Evolutionary conservation across 2,329 filamentous ascomycete genomes (phyloP).

Genomic region (Hypoxylon rubiginosum): DNA sequence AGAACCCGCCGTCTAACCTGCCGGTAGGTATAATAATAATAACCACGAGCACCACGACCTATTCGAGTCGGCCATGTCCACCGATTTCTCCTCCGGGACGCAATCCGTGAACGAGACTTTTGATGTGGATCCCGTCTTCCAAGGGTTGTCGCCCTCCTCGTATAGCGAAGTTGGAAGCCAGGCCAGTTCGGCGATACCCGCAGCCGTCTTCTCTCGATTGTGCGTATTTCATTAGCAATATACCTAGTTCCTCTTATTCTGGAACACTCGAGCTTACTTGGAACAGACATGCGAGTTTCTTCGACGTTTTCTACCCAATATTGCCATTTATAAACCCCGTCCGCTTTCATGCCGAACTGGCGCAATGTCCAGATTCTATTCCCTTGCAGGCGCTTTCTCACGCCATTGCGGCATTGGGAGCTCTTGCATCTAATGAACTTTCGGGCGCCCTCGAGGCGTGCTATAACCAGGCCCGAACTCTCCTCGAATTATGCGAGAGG

Average conservation of each 20-base stretch:
- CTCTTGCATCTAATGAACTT: constrained; percentile 1
- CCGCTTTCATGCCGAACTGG: constrained; percentile 14
- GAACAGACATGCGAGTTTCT: constrained; percentile 25
- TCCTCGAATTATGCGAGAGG: constrained; percentile 17
- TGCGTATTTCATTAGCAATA: neutral
- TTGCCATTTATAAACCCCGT: constrained; percentile 14
- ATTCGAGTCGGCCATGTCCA: constrained; percentile 1
- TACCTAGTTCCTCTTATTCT: neutral
- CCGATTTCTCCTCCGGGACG: constrained; percentile 8
- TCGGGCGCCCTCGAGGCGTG: neutral
- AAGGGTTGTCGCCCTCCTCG: constrained; percentile 1
- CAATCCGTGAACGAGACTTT: constrained; percentile 12
- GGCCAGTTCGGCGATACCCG: neutral
- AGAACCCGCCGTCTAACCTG: neutral
- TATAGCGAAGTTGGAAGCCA: constrained; percentile 8
- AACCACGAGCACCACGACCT: neutral
- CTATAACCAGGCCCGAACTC: constrained; percentile 15
- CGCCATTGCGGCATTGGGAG: constrained; percentile 12
- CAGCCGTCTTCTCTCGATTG: neutral
- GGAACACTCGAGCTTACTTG: neutral
- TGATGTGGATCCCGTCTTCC: constrained; percentile 9
- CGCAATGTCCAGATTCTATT: neutral
- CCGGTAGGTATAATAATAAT: constrained; percentile 4
- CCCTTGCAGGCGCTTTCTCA: constrained; percentile 10
- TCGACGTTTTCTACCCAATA: constrained; percentile 20